Percentiles rank a stretch among this genome's conserved stretches.
These are phyloP conservation scores for Puccinia polysora DNA, from an alignment of 1,284 basidiomycete genomes.

Conservation along the genomic window DNA sequence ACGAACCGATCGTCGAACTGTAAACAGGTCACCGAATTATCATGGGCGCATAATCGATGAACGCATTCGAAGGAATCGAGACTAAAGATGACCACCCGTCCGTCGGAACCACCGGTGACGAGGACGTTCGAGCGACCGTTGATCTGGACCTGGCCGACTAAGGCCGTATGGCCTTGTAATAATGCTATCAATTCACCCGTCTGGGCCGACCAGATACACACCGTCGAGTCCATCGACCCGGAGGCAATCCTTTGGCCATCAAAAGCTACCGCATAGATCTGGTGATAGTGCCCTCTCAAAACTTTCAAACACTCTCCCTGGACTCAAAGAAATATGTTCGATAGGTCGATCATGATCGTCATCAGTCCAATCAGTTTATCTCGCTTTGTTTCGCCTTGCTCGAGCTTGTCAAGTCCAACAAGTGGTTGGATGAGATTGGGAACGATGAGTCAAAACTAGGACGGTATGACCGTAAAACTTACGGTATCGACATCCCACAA, in stretches of 20 bases:
- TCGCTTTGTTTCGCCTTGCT: background rate
- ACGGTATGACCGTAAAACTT: too few relatives aligned
- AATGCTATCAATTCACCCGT: conserved; percentile 77
- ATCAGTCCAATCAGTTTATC: conserved; percentile 4
- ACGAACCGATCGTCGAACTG: conserved; percentile 70
- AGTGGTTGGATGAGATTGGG: background rate
- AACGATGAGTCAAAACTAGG: background rate
- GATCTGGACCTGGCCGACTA: conserved; percentile 89
- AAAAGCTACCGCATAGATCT: conserved; percentile 90
- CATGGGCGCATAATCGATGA: conserved; percentile 64
- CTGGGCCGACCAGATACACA: conserved; percentile 77
- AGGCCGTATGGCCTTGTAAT: conserved; percentile 85
- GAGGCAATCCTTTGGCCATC: conserved; percentile 80
- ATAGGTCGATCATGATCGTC: too few relatives aligned
- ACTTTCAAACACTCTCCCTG: conserved; percentile 73
- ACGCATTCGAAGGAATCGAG: conserved; percentile 60
- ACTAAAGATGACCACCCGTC: conserved; percentile 83
- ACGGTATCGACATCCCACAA: conserved; percentile 41
- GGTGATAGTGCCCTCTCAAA: conserved; percentile 80
- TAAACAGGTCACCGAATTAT: conserved; percentile 81
- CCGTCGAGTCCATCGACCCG: conserved; percentile 84
- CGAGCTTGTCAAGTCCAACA: too few relatives aligned
- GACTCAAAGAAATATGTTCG: background rate
- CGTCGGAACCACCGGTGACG: conserved; percentile 87
- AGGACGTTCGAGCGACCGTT: conserved; percentile 62